Evolutionary conservation across 78 protist species (phyloP).

Genomic region (Emiliania huxleyi): DNA sequence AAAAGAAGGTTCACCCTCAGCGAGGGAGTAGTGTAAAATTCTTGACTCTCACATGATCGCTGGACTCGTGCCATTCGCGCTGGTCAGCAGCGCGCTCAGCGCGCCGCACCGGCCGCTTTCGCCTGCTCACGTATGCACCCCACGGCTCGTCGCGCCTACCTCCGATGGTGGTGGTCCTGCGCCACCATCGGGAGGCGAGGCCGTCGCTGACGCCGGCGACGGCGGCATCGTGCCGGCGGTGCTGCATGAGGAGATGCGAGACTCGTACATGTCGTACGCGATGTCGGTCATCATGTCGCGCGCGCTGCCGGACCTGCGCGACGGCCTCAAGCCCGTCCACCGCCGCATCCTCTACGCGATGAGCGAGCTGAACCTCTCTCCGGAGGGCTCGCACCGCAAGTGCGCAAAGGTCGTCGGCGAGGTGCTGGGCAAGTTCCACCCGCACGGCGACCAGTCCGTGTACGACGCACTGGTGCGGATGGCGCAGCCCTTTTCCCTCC

Average conservation of each 20-base stretch:
- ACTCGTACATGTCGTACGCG: background rate
- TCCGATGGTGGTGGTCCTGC: no score
- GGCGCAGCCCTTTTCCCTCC: background rate
- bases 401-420: conserved; percentile 45
- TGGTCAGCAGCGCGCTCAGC: no score
- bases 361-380: conserved; percentile 10
- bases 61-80: no score
- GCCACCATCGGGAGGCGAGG: no score
- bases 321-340: conserved; percentile 30
- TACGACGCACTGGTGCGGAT: conserved; percentile 45
- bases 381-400: conserved; percentile 9
- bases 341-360: conserved; percentile 35
- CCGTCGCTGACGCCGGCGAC: background rate
- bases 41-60: no score
- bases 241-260: background rate
- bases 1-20: no score
- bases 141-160: no score
- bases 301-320: background rate
- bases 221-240: background rate
- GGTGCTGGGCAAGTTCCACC: conserved; percentile 39
- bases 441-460: conserved; percentile 39
- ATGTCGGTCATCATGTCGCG: background rate
- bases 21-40: no score
- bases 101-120: no score
- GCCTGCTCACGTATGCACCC: no score